Evolutionary conservation across 352 stramenopile genomes (phyloP).

Genomic region (Globisporangium cystogenes): DNA sequence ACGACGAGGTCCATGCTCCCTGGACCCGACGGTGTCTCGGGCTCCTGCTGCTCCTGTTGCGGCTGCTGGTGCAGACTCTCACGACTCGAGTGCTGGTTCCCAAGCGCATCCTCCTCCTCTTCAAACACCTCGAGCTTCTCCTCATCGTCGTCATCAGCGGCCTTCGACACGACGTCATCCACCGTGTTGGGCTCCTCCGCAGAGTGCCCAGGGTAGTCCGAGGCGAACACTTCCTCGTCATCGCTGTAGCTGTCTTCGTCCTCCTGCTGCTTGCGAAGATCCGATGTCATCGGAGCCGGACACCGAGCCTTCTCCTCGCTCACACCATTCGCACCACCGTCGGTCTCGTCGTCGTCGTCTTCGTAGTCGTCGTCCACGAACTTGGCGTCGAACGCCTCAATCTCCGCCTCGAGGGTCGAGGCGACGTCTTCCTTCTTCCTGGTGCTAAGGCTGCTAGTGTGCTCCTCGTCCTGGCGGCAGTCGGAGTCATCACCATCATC

Average conservation of each 20-base stretch:
- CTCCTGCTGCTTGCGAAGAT: slow-evolving; percentile 18
- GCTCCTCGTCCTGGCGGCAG: neutral
- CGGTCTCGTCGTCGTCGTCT: slow-evolving; percentile 8
- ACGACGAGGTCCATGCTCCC: slow-evolving; percentile 26
- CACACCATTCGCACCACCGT: neutral
- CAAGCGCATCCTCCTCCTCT: slow-evolving; percentile 7
- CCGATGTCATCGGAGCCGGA: neutral
- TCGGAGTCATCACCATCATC: neutral
- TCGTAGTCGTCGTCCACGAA: slow-evolving; percentile 15
- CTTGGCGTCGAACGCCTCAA: slow-evolving; percentile 16
- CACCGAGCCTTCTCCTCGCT: slow-evolving; percentile 2
- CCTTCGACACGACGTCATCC: slow-evolving; percentile 5
- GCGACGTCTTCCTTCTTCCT: neutral
- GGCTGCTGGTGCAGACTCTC: slow-evolving; percentile 3
- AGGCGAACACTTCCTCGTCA: slow-evolving; percentile 15
- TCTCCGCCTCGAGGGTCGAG: neutral
- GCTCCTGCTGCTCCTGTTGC: neutral
- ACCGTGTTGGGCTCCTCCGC: neutral
- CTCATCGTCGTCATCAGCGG: slow-evolving; percentile 23
- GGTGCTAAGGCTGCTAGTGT: no score
- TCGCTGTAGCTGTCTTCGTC: slow-evolving; percentile 8
- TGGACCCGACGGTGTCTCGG: slow-evolving; percentile 1
- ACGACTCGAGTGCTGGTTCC: slow-evolving; percentile 15
- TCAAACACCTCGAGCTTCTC: slow-evolving; percentile 45
- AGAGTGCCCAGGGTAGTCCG: slow-evolving; percentile 10